phyloP scores from a whole-genome alignment of 2,329 filamentous ascomycete species.

The Laburnicola sp. region DNA sequence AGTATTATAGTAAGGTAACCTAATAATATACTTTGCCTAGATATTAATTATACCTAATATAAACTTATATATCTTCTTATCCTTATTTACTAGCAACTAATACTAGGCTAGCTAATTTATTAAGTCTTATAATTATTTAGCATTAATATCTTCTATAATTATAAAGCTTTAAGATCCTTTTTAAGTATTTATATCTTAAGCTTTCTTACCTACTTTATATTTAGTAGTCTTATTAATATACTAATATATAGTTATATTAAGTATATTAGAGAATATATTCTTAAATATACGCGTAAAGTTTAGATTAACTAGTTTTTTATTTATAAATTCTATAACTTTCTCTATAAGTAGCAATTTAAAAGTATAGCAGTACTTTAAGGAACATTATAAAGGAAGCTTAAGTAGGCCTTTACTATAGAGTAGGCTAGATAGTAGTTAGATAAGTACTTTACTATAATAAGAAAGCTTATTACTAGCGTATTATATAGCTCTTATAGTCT shows the following conservation, averaged over 20 bases:
- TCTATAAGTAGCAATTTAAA: conserved; percentile 88
- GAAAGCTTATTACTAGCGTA: conserved; percentile 59
- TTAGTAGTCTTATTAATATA: conserved; percentile 66
- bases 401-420: conserved; percentile 80
- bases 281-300: conserved; percentile 92
- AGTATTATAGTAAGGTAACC: conserved; percentile 95
- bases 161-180: conserved; percentile 87
- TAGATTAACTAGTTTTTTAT: conserved; percentile 74
- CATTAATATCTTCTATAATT: conserved; percentile 89
- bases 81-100: conserved; percentile 79
- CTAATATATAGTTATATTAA: conserved; percentile 88
- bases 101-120: conserved; percentile 93
- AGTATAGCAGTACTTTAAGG: conserved; percentile 77
- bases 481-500: conserved; percentile 66
- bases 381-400: conserved; percentile 82
- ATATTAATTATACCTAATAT: conserved; percentile 95
- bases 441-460: background rate
- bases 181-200: conserved; percentile 62
- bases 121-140: conserved; percentile 89
- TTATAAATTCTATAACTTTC: conserved; percentile 81
- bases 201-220: conserved; percentile 43
- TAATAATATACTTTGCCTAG: conserved; percentile 93
- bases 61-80: conserved; percentile 74
- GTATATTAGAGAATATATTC: conserved; percentile 89
- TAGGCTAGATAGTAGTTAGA: conserved; percentile 54